Evolutionary conservation across 2,329 filamentous ascomycete genomes (phyloP).

Genomic region (Curvularia spicifera): DNA sequence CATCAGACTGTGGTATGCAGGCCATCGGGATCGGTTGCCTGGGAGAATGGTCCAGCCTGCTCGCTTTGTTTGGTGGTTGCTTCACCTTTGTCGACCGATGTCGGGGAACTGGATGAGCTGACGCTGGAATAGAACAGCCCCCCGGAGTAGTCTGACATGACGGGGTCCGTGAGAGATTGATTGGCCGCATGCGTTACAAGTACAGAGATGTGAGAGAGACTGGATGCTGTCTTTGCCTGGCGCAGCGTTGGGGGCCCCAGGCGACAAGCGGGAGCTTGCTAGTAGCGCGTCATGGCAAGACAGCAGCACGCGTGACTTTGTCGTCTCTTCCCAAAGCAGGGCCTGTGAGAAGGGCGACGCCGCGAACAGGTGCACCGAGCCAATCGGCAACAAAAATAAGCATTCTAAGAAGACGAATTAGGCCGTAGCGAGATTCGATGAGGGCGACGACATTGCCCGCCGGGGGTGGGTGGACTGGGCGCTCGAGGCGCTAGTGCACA

Average conservation of each 20-base stretch:
- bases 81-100: background rate
- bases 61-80: background rate
- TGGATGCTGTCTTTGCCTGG: background rate
- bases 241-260: background rate
- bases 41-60: background rate
- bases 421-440: conserved; percentile 11
- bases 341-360: conserved; percentile 2
- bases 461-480: conserved; percentile 19
- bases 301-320: conserved; percentile 18
- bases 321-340: conserved; percentile 6
- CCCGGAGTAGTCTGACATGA: background rate
- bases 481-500: conserved; percentile 20
- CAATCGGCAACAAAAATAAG: conserved; percentile 20
- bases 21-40: background rate
- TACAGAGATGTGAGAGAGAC: background rate
- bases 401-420: conserved; percentile 6
- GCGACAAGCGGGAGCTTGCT: background rate
- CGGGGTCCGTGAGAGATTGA: background rate
- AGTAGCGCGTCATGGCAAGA: conserved; percentile 11
- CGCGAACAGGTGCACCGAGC: conserved; percentile 11
- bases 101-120: background rate
- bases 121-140: background rate
- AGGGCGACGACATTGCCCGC: conserved; percentile 18
- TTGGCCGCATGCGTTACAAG: background rate
- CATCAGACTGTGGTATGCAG: conserved; percentile 5